A percentile compares a stretch with the other conserved stretches of the same genome.
Evolutionary conservation across 305 asterid genomes (phyloP).

Genomic region (Salvia sclarea): DNA sequence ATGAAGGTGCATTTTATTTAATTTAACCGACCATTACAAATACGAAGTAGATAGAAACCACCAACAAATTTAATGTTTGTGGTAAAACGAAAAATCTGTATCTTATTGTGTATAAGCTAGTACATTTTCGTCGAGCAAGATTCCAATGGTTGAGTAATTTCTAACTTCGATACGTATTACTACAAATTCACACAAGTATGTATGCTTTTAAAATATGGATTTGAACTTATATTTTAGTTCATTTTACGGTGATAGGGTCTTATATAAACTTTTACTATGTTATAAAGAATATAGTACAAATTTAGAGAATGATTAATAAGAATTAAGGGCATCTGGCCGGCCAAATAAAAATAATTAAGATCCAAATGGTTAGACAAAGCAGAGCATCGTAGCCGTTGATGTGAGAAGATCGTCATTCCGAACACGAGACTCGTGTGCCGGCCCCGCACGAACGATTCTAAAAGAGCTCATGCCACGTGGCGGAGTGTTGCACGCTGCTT

Average conservation of each 20-base stretch:
- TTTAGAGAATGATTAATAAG: background rate
- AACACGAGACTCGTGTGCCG: conserved; percentile 66
- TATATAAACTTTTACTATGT: too few species aligned
- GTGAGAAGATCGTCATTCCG: conserved; percentile 52
- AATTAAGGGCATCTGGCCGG: conserved; percentile 34
- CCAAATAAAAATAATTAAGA: background rate
- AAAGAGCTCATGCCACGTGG: conserved; percentile 43
- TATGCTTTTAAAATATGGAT: too few species aligned
- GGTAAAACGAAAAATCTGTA: background rate
- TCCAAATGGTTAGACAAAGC: conserved; percentile 10
- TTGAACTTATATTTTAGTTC: too few species aligned
- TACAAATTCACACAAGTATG: background rate
- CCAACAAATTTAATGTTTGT: background rate
- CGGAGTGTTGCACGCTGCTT: conserved; percentile 12
- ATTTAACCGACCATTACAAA: conserved; percentile 23
- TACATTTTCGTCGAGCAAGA: background rate
- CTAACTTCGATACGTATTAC: too few species aligned
- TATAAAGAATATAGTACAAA: background rate
- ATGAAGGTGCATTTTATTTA: background rate
- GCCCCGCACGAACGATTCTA: conserved; percentile 42
- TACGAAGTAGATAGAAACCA: background rate
- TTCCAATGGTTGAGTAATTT: background rate
- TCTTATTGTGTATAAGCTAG: background rate
- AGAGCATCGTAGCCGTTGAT: conserved; percentile 38
- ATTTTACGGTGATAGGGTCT: too few species aligned